A percentile compares a stretch with the other conserved stretches of the same genome.
Conservation (phyloP, 331 rosid genomes). For the Prunus yedoensis region DNA sequence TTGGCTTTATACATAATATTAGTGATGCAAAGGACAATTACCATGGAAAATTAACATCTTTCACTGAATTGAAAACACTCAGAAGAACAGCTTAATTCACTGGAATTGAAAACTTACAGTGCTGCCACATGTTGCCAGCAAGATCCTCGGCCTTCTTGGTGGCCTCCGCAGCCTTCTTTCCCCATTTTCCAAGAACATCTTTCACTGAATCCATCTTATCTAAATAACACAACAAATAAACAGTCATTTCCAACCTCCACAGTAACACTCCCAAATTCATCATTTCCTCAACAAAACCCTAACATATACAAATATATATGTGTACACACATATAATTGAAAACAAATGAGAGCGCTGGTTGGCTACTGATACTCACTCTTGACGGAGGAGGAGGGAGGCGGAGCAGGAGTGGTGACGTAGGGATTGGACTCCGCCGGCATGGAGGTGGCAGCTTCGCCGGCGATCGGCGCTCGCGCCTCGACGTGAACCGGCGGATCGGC, state of each 20-base stretch:
- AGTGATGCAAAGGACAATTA: neutral
- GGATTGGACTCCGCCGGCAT: constrained; percentile 82
- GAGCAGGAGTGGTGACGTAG: constrained; percentile 59
- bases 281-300: constrained; percentile 1
- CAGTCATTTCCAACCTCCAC: constrained; percentile 1
- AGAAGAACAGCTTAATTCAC: neutral
- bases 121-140: constrained; percentile 99
- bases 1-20: neutral
- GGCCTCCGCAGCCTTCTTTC: constrained; percentile 95
- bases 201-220: constrained; percentile 79
- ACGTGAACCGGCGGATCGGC: neutral
- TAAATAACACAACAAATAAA: constrained; percentile 18
- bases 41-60: neutral
- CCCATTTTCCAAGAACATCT: constrained; percentile 80
- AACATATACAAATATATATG: neutral
- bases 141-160: constrained; percentile 95
- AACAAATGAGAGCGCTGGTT: neutral
- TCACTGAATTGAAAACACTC: neutral
- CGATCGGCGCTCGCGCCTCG: constrained; percentile 49
- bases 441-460: constrained; percentile 54
- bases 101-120: constrained; percentile 45
- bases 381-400: constrained; percentile 42
- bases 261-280: neutral
- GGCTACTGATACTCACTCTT: constrained; percentile 45
- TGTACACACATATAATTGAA: neutral